Evolutionary conservation across 2,329 filamentous ascomycete genomes (phyloP).

Genomic region (Colletotrichum sp.): DNA sequence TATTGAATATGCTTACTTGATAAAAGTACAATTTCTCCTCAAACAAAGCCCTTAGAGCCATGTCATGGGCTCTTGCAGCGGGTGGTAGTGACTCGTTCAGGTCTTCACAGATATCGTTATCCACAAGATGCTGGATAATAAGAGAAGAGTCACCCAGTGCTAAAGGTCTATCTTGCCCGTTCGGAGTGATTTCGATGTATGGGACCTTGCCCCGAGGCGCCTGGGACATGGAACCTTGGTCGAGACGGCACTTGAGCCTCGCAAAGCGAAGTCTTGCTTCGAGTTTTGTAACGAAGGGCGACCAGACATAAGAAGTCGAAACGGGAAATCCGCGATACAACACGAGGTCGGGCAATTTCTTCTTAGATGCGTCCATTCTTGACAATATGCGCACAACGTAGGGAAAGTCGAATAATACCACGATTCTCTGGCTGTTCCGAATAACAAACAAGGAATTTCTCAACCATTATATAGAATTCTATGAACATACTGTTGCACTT

Average conservation of each 20-base stretch:
- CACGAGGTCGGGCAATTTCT: neutral
- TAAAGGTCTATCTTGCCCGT: slow-evolving; percentile 33
- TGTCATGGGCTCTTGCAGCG: slow-evolving; percentile 48
- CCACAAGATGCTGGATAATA: slow-evolving; percentile 53
- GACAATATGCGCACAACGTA: neutral
- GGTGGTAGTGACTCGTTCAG: slow-evolving; percentile 49
- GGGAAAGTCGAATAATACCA: neutral
- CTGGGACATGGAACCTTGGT: slow-evolving; percentile 4
- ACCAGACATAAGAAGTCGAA: slow-evolving; percentile 51
- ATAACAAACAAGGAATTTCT: neutral
- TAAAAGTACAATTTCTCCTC: slow-evolving; percentile 68
- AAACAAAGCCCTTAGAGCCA: slow-evolving; percentile 57
- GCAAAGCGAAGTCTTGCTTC: slow-evolving; percentile 65
- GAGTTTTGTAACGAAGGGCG: slow-evolving; percentile 67
- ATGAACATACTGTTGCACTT: neutral
- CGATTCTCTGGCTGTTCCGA: neutral
- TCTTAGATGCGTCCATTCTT: neutral
- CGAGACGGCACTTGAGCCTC: slow-evolving; percentile 48
- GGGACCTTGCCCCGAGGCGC: neutral
- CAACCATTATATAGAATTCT: neutral
- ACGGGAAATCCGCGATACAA: neutral
- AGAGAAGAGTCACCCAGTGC: slow-evolving; percentile 58
- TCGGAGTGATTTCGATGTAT: neutral
- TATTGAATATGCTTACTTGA: neutral
- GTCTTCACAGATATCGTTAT: slow-evolving; percentile 46